These are phyloP conservation scores for Sodiomyces alkalinus DNA, from an alignment of 2,329 filamentous ascomycete species.

Conservation along the genomic window DNA sequence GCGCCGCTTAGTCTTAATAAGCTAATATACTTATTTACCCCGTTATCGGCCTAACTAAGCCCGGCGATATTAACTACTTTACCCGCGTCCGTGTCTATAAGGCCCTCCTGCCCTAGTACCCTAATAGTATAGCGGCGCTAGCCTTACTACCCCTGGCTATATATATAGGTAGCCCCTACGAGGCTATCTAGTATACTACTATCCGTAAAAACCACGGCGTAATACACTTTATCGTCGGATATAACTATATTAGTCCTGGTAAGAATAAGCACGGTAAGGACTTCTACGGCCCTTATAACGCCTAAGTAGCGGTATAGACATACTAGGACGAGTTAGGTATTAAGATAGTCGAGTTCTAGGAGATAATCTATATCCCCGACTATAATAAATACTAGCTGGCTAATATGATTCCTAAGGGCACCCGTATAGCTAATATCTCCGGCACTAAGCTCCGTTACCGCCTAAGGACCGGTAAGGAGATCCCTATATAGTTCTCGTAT, in stretches of 20 bases:
- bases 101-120: constrained; percentile 88
- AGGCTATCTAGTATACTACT: constrained; percentile 99
- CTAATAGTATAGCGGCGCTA: constrained; percentile 96
- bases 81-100: constrained; percentile 98
- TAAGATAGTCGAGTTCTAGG: constrained; percentile 97
- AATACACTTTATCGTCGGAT: constrained; percentile 97
- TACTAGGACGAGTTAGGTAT: constrained; percentile 95
- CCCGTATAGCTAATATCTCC: constrained; percentile 77
- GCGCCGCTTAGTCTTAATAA: constrained; percentile 86
- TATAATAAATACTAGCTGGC: constrained; percentile 90
- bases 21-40: constrained; percentile 99
- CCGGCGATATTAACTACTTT: constrained; percentile 98
- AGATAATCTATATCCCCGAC: constrained; percentile 98
- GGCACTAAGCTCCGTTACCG: constrained; percentile 84
- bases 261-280: constrained; percentile 97
- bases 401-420: constrained; percentile 72
- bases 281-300: constrained; percentile 97
- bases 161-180: constrained; percentile 96
- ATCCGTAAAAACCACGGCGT: constrained; percentile 99
- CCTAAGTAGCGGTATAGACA: constrained; percentile 90
- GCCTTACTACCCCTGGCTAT: constrained; percentile 91
- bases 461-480: constrained; percentile 80
- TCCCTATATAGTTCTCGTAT: constrained; percentile 99
- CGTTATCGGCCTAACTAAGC: constrained; percentile 95
- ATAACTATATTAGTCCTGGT: constrained; percentile 93